These are phyloP conservation scores for Russula earlei DNA, from an alignment of 768 basidiomycete species.

Conservation along the genomic window DNA sequence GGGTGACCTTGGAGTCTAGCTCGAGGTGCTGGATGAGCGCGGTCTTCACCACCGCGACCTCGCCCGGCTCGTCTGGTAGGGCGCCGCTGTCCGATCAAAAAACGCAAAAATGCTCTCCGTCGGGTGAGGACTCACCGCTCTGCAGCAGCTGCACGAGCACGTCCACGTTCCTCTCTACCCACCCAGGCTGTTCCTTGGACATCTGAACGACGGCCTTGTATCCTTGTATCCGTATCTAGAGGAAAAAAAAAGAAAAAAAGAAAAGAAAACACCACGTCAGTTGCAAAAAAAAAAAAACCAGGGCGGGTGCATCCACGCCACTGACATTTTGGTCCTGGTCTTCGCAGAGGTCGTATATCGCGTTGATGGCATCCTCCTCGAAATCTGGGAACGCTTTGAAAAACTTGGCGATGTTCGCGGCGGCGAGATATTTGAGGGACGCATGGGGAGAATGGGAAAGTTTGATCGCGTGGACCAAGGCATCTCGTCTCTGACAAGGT, in stretches of 20 bases:
- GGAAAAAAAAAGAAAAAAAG: no score
- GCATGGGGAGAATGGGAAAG: slow-evolving; percentile 41
- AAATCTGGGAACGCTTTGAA: slow-evolving; percentile 61
- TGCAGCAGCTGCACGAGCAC: slow-evolving; percentile 68
- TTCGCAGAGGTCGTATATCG: slow-evolving; percentile 72
- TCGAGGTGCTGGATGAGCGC: slow-evolving; percentile 55
- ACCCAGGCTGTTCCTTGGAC: slow-evolving; percentile 40
- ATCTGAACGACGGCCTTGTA: slow-evolving; percentile 51
- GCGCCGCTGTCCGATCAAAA: neutral
- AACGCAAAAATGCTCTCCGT: neutral
- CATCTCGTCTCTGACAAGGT: slow-evolving; percentile 37
- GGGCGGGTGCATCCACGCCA: neutral
- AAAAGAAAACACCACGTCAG: neutral
- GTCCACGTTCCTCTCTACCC: slow-evolving; percentile 64
- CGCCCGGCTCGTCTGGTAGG: slow-evolving; percentile 50
- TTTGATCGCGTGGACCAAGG: slow-evolving; percentile 44
- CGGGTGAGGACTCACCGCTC: slow-evolving; percentile 41
- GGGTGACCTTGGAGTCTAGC: slow-evolving; percentile 48
- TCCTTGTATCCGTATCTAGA: slow-evolving; percentile 59
- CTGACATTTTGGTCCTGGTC: slow-evolving; percentile 48
- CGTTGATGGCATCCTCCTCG: slow-evolving; percentile 68
- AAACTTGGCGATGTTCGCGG: slow-evolving; percentile 45
- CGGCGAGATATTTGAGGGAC: slow-evolving; percentile 46
- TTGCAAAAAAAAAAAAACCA: neutral
- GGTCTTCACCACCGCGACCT: slow-evolving; percentile 50